Evolutionary conservation across 2,329 filamentous ascomycete species (phyloP), one percentile per base, ranked within the genome.

Genomic region (Endoconidiophora polonica): DNA sequence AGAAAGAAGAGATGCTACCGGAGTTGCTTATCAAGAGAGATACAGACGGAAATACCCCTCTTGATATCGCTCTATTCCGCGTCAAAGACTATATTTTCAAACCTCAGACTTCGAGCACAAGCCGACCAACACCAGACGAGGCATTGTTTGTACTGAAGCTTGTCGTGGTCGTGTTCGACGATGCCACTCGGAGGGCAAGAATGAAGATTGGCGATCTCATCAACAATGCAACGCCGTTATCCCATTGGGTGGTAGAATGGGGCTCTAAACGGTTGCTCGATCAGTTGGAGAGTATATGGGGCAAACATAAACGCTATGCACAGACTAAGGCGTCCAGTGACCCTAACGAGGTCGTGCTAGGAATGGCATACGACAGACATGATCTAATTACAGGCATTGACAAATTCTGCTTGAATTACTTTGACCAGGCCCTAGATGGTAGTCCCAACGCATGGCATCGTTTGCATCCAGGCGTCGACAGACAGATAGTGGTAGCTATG

Each of bases 181-280:
- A 29, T 29, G 6, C 42, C 5, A 12, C 14, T 16, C 23, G 22
- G 23, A 18, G 36, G 12, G 26, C 5, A 33, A 33, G 26, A 33
- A 22, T 48, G 9, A 26, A 48, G 20, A 12, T 48, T 16, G 38
- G n/a, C 20, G 7, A n/a, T 10, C 18, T 43, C 2, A 20, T 48
- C 38, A 40, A 43, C 16, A 42, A n/a, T 5, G n/a, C 20, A 16
- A n/a, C 5, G n/a, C 46, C 46, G 16, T 23, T 48, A 18, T 26
- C 37, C 9, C 39, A 42, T 33, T 36, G 22, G 22, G 42, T 48
- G 18, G 39, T 48, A 6, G 46, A 48, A 4, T 48, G 46, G 46
- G 46, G 46, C 5, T 33, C 14, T 3, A 33, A 33, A 10, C 26
- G 26, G 7, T 33, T 33, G 26, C 26, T 33, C 12, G 26, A 33